A percentile compares a stretch with the other conserved stretches of the same genome.
These are phyloP conservation scores for Pseudonectria foliicola DNA, from an alignment of 2,329 filamentous ascomycete genomes.

Conservation along the genomic window DNA sequence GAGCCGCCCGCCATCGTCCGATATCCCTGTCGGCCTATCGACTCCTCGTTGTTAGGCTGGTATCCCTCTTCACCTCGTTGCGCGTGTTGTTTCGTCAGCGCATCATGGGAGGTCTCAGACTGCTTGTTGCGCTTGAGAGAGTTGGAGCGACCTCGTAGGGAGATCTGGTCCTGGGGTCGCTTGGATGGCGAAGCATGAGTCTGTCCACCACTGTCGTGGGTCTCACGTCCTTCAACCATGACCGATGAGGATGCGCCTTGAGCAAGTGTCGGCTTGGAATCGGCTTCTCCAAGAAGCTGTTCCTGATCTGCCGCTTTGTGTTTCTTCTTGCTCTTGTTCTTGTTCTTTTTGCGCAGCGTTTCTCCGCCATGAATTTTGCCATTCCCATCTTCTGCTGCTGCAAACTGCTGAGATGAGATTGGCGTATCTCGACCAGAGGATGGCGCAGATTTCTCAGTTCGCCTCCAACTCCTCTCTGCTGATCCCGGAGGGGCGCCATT, in stretches of 20 bases:
- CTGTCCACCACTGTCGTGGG: neutral
- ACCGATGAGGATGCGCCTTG: neutral
- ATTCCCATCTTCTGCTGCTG: neutral
- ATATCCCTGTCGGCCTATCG: slow-evolving; percentile 15
- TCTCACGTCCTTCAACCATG: neutral
- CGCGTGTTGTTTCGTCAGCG: neutral
- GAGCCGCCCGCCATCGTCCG: slow-evolving; percentile 27
- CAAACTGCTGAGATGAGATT: neutral
- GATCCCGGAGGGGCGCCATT: no score
- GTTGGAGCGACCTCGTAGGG: slow-evolving; percentile 1
- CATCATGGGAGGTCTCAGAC: neutral
- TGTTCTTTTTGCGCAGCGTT: slow-evolving; percentile 12
- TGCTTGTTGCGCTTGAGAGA: slow-evolving; percentile 12
- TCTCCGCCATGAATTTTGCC: neutral
- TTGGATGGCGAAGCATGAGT: slow-evolving; percentile 7
- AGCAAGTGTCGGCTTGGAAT: neutral
- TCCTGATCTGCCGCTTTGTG: slow-evolving; percentile 1
- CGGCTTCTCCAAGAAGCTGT: no score
- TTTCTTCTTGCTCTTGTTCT: slow-evolving; percentile 21
- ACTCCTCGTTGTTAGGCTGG: slow-evolving; percentile 6
- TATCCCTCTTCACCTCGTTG: slow-evolving; percentile 2
- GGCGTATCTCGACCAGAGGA: no score
- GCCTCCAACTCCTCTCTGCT: no score
- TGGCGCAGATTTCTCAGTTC: no score
- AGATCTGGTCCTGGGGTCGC: slow-evolving; percentile 7